Conservation (phyloP, 2,329 filamentous ascomycete genomes). For the Teratosphaeria nubilosa region DNA sequence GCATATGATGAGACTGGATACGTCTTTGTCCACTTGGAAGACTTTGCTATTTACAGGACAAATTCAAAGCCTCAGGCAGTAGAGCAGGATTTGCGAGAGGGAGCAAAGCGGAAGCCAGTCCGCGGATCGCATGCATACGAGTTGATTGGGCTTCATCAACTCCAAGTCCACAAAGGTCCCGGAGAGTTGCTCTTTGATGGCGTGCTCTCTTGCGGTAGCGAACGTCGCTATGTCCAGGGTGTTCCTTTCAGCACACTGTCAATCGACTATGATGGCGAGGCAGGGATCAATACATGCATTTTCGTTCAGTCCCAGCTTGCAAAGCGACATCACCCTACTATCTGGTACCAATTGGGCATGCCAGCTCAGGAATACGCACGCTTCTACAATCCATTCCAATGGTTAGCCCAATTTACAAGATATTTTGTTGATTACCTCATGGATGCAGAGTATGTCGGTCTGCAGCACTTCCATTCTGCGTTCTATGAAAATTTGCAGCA, state of each 20-base stretch:
- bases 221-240: constrained; percentile 42
- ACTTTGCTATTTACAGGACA: constrained; percentile 14
- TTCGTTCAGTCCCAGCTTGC: constrained; percentile 51
- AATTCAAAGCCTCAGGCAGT: background rate
- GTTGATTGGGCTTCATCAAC: constrained; percentile 46
- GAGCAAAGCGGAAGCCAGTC: background rate
- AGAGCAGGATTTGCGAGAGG: background rate
- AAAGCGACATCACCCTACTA: constrained; percentile 13
- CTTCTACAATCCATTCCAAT: constrained; percentile 56
- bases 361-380: constrained; percentile 52
- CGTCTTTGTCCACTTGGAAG: constrained; percentile 5
- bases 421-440: constrained; percentile 59
- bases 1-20: background rate
- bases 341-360: constrained; percentile 54
- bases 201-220: constrained; percentile 37
- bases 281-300: constrained; percentile 27
- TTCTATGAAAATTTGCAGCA: constrained; percentile 34
- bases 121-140: constrained; percentile 32
- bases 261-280: constrained; percentile 46
- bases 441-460: constrained; percentile 29
- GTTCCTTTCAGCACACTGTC: constrained; percentile 51
- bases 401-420: constrained; percentile 62
- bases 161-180: constrained; percentile 30
- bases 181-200: constrained; percentile 51
- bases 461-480: constrained; percentile 46